Evolutionary conservation across 2,329 filamentous ascomycete species (phyloP).

Genomic region (Diaporthe sp.): DNA sequence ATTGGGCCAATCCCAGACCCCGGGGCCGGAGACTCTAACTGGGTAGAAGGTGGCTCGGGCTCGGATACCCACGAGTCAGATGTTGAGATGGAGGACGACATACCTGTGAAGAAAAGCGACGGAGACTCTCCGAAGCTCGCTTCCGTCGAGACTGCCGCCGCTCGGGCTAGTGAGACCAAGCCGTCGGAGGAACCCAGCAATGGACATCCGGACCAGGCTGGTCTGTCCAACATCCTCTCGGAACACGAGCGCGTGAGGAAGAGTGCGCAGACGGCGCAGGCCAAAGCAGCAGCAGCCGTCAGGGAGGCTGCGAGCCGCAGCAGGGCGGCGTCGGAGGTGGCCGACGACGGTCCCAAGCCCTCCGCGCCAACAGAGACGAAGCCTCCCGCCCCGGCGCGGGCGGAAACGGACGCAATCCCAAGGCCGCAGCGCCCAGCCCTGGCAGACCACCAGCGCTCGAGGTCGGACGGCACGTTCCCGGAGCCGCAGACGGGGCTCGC

Average conservation of each 20-base stretch:
- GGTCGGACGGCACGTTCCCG: slow-evolving; percentile 33
- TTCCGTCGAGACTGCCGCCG: not conserved
- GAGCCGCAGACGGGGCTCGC: slow-evolving; percentile 2
- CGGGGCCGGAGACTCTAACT: slow-evolving; percentile 34
- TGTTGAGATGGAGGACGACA: slow-evolving; percentile 1
- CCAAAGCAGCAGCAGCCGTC: slow-evolving; percentile 38
- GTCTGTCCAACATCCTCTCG: slow-evolving; percentile 5
- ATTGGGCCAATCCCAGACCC: slow-evolving; percentile 36
- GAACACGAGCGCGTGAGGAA: slow-evolving; percentile 35
- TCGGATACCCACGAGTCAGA: slow-evolving; percentile 14
- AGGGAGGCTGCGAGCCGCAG: slow-evolving; percentile 38
- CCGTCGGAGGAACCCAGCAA: not conserved
- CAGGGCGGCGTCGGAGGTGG: slow-evolving; percentile 37
- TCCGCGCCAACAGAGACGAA: too few relatives aligned
- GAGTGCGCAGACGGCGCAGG: slow-evolving; percentile 37
- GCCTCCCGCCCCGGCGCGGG: not conserved
- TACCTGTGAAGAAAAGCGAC: not conserved
- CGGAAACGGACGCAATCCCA: slow-evolving; percentile 9
- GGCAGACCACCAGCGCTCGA: slow-evolving; percentile 36
- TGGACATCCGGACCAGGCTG: not conserved
- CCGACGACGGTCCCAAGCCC: slow-evolving; percentile 1
- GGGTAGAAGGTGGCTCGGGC: slow-evolving; percentile 33
- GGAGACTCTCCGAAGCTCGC: not conserved
- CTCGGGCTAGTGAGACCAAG: not conserved
- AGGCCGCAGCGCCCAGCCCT: not conserved